Evolutionary conservation across 768 basidiomycete genomes (phyloP).

Genomic region (Roridomyces roridus): DNA sequence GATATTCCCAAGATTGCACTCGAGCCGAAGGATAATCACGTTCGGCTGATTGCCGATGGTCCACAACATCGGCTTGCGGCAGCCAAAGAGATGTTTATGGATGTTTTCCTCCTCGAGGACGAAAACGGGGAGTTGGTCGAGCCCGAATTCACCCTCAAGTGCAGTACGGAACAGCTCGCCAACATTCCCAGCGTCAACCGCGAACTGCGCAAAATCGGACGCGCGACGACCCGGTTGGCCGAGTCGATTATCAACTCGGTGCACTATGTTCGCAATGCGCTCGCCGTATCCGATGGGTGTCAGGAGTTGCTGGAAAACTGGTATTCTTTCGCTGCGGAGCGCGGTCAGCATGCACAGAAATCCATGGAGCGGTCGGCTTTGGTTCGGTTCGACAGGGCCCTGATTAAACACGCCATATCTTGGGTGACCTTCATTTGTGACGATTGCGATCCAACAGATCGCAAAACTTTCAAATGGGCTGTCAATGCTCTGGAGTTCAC

Average conservation of each 20-base stretch:
- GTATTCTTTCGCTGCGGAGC: conserved; percentile 96
- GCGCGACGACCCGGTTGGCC: conserved; percentile 87
- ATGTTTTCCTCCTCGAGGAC: conserved; percentile 65
- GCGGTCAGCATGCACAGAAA: conserved; percentile 88
- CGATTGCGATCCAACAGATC: conserved; percentile 94
- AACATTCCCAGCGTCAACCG: conserved; percentile 90
- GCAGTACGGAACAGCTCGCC: conserved; percentile 82
- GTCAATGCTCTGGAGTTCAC: conserved; percentile 95
- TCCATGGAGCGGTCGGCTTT: conserved; percentile 80
- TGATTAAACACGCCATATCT: conserved; percentile 91
- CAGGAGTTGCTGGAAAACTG: conserved; percentile 93
- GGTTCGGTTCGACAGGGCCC: conserved; percentile 79
- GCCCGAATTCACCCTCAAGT: conserved; percentile 47
- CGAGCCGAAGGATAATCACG: conserved; percentile 84
- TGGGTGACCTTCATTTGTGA: conserved; percentile 99
- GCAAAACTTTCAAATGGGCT: conserved; percentile 97
- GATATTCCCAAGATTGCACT: conserved; percentile 80
- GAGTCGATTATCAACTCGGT: conserved; percentile 94
- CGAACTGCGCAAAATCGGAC: conserved; percentile 89
- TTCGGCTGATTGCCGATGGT: conserved; percentile 92
- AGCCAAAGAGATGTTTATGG: conserved; percentile 80
- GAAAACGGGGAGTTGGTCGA: conserved; percentile 65
- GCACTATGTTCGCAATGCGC: conserved; percentile 77
- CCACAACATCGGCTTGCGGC: conserved; percentile 74
- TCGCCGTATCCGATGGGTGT: conserved; percentile 63